A percentile compares a stretch with the other conserved stretches of the same genome.
Evolutionary conservation across 176 grass and related monocot species (phyloP).

Genomic region (maize (Zea mays)): Zm-B73-REFERENCE-NAM-5.0 NC_050096.1:173777501-173778000

Average conservation of each 20-base stretch:
- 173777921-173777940: background rate
- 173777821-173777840: conserved; percentile 33
- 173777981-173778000: conserved; percentile 40
- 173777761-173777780: background rate
- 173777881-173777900: background rate
- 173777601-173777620: background rate
- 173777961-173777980: background rate
- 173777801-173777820: background rate
- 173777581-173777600: background rate
- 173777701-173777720: background rate
- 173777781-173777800: background rate
- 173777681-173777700: conserved; percentile 21
- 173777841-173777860: background rate
- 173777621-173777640: background rate
- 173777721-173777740: background rate
- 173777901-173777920: background rate
- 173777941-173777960: background rate
- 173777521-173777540: background rate
- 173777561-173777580: background rate
- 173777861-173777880: background rate
- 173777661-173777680: conserved; percentile 33
- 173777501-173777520: background rate
- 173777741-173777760: background rate
- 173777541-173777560: background rate
- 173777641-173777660: conserved; percentile 23